Evolutionary conservation across 2,329 filamentous ascomycete species (phyloP).

Genomic region (Sarocladium brachiariae): DNA sequence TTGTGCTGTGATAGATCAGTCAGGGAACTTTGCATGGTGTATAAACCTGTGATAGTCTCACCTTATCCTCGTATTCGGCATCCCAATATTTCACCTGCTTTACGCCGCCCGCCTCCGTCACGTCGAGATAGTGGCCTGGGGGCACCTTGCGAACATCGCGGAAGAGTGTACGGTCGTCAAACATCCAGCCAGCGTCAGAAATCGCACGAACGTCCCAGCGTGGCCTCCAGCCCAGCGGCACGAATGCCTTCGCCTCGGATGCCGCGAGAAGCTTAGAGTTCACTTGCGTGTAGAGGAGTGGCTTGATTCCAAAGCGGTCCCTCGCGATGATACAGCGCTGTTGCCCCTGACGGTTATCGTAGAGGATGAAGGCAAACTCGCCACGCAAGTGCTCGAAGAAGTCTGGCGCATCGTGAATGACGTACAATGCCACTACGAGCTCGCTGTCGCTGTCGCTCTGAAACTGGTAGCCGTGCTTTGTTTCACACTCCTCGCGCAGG

Average conservation of each 20-base stretch:
- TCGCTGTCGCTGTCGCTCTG: conserved; percentile 41
- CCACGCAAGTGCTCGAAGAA: conserved; percentile 39
- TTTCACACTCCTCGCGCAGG: conserved; percentile 29
- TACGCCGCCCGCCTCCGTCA: conserved; percentile 26
- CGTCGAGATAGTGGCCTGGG: conserved; percentile 37
- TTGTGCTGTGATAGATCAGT: conserved; percentile 15
- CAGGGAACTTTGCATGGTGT: neutral
- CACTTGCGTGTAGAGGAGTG: conserved; percentile 43
- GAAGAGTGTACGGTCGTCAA: conserved; percentile 42
- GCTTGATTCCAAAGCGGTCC: conserved; percentile 52
- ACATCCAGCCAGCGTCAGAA: conserved; percentile 33
- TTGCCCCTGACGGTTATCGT: conserved; percentile 31
- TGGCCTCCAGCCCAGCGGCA: conserved; percentile 41
- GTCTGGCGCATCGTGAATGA: conserved; percentile 33
- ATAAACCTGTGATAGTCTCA: conserved; percentile 15
- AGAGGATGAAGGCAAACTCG: conserved; percentile 48
- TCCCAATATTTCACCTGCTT: conserved; percentile 45
- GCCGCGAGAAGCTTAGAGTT: conserved; percentile 38
- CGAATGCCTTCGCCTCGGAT: conserved; percentile 47
- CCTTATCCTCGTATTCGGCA: conserved; percentile 44
- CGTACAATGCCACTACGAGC: conserved; percentile 45
- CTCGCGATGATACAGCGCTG: conserved; percentile 38
- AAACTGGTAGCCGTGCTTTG: conserved; percentile 35
- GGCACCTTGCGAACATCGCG: conserved; percentile 36
- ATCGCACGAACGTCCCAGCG: conserved; percentile 46